phyloP scores from a whole-genome alignment of 306 rosid species.

The Cicer yamashitae region DNA sequence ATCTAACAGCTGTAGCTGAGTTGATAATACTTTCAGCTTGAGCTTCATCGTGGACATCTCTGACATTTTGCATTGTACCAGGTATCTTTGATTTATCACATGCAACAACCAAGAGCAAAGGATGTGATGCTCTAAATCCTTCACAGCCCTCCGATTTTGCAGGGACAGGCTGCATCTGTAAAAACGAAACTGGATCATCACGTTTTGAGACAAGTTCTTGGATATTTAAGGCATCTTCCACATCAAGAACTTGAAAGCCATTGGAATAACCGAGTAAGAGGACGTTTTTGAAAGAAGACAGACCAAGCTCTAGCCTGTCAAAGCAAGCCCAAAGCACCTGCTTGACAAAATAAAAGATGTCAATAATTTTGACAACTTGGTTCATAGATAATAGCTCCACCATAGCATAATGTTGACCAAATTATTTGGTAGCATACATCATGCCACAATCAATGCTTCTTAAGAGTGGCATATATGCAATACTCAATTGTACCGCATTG shows the following conservation, averaged over 20 bases:
- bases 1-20: slow-evolving; percentile 87
- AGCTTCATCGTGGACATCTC: slow-evolving; percentile 67
- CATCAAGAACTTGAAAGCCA: slow-evolving; percentile 95
- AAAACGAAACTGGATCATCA: slow-evolving; percentile 94
- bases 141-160: slow-evolving; percentile 58
- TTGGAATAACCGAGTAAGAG: slow-evolving; percentile 89
- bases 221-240: slow-evolving; percentile 81
- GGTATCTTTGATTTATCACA: slow-evolving; percentile 81
- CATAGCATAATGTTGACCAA: slow-evolving; percentile 35
- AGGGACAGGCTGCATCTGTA: slow-evolving; percentile 92
- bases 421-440: neutral
- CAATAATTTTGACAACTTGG: slow-evolving; percentile 2
- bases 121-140: slow-evolving; percentile 88
- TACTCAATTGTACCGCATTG: slow-evolving; percentile 19
- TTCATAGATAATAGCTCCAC: slow-evolving; percentile 23
- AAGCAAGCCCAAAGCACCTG: slow-evolving; percentile 95
- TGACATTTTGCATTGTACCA: slow-evolving; percentile 70
- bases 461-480: neutral
- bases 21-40: slow-evolving; percentile 62
- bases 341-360: slow-evolving; percentile 33
- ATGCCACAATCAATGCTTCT: slow-evolving; percentile 1
- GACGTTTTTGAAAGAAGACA: slow-evolving; percentile 65
- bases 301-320: slow-evolving; percentile 74
- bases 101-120: slow-evolving; percentile 92
- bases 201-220: slow-evolving; percentile 82